Percentiles rank a stretch among this genome's conserved stretches.
Conservation (phyloP, 208 protist genomes). For the Wallacemonas rigidus region DNA sequence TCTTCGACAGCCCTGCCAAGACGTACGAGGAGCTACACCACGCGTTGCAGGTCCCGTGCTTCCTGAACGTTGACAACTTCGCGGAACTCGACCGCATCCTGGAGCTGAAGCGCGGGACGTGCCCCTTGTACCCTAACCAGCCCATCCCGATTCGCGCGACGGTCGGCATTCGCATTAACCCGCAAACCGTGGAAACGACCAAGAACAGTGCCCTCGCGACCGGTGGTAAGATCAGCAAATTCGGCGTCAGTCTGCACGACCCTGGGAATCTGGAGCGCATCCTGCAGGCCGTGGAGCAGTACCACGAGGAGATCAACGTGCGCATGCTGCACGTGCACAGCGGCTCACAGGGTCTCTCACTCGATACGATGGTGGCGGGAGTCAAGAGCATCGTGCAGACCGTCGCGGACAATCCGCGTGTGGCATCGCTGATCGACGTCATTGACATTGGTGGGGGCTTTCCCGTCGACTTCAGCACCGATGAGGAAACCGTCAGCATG, state of each 20-base stretch:
- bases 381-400: constrained; percentile 39
- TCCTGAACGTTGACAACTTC: constrained; percentile 81
- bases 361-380: constrained; percentile 58
- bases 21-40: constrained; percentile 58
- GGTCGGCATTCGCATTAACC: constrained; percentile 74
- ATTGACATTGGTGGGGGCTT: constrained; percentile 72
- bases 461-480: constrained; percentile 54
- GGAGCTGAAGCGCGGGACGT: constrained; percentile 27
- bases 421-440: constrained; percentile 30
- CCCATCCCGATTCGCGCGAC: constrained; percentile 26
- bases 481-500: constrained; percentile 38
- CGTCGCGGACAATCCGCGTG: constrained; percentile 29
- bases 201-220: constrained; percentile 51
- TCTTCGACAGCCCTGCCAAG: constrained; percentile 75
- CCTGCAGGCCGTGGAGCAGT: constrained; percentile 30
- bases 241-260: constrained; percentile 65
- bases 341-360: constrained; percentile 63
- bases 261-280: constrained; percentile 42
- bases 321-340: constrained; percentile 67
- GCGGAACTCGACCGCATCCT: constrained; percentile 55
- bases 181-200: constrained; percentile 52
- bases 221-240: constrained; percentile 62
- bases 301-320: constrained; percentile 53
- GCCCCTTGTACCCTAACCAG: constrained; percentile 18
- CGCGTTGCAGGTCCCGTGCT: constrained; percentile 48